A percentile compares a stretch with the other conserved stretches of the same genome.
Conservation (phyloP, 1,139 yeast genomes). For the Yamadazyma spencermartinsiae region DNA sequence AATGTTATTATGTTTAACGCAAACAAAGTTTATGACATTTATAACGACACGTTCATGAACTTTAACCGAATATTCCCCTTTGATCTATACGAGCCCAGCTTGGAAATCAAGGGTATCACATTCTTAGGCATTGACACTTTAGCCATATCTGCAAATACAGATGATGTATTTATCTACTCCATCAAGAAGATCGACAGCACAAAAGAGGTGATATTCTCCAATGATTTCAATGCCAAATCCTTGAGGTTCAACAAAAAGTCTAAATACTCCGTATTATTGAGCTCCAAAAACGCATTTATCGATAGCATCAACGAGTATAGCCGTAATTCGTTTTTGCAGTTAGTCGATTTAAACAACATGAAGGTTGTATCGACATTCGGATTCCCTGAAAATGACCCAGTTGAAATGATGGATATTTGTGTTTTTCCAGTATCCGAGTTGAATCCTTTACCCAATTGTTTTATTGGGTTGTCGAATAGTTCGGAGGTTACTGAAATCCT, state of each 20-base stretch:
- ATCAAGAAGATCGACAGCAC: constrained; percentile 7
- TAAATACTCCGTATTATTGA: constrained; percentile 18
- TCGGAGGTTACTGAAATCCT: constrained; percentile 12
- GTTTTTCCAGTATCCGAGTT: constrained; percentile 1
- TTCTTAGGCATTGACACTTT: constrained; percentile 10
- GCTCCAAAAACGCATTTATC: constrained; percentile 18
- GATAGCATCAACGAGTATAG: constrained; percentile 16
- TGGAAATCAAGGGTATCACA: constrained; percentile 13
- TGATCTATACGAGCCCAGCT: not conserved
- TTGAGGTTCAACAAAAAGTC: constrained; percentile 13
- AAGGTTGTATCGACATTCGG: constrained; percentile 12
- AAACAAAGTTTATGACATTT: constrained; percentile 10
- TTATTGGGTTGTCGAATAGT: constrained; percentile 18
- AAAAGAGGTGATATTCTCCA: constrained; percentile 17
- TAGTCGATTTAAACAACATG: constrained; percentile 19
- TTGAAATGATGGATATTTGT: constrained; percentile 24
- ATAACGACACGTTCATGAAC: constrained; percentile 5
- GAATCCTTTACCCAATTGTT: constrained; percentile 7
- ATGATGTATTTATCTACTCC: constrained; percentile 13
- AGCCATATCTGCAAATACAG: constrained; percentile 9
- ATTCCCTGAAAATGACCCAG: constrained; percentile 12
- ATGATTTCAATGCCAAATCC: constrained; percentile 17
- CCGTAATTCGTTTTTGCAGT: constrained; percentile 19
- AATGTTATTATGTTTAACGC: constrained; percentile 16
- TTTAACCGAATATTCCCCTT: constrained; percentile 11